Percentiles rank a stretch among this genome's conserved stretches.
These are phyloP conservation scores for Neonectria ditissima DNA, from an alignment of 2,329 filamentous ascomycete species.

Conservation along the genomic window DNA sequence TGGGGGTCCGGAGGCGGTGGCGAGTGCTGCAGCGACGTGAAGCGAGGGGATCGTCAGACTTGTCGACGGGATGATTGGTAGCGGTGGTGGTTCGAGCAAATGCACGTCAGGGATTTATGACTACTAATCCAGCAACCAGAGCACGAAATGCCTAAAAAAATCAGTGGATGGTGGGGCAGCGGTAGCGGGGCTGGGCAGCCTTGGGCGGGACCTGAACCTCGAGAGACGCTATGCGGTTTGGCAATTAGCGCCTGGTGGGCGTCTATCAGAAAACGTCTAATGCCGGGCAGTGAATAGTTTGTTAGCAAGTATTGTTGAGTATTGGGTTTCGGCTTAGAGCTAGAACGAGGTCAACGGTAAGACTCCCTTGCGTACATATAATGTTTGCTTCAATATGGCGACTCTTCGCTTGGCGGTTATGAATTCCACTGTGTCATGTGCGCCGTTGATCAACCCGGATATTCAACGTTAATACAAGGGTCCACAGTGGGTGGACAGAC, in stretches of 20 bases:
- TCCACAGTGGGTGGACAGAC: neutral
- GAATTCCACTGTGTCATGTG: neutral
- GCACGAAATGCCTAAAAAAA: neutral
- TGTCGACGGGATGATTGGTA: conserved; percentile 7
- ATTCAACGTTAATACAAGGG: neutral
- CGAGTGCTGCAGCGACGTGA: neutral
- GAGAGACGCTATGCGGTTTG: neutral
- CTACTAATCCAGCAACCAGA: neutral
- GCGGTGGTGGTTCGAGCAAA: conserved; percentile 14
- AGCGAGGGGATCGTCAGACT: conserved; percentile 17
- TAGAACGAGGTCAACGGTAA: neutral
- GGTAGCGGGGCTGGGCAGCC: neutral
- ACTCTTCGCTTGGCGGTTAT: neutral
- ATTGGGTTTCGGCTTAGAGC: neutral
- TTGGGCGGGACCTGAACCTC: neutral
- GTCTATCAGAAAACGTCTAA: neutral
- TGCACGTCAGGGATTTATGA: conserved; percentile 11
- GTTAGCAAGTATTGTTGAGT: too few relatives aligned
- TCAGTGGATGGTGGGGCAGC: conserved; percentile 11
- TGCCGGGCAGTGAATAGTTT: too few relatives aligned
- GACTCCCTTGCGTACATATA: neutral
- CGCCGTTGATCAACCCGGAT: too few relatives aligned
- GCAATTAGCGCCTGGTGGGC: conserved; percentile 3
- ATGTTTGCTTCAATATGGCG: neutral
- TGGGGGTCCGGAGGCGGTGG: neutral